phyloP scores from a whole-genome alignment of 805 yeast species.

The Candida fluviatilis region DNA sequence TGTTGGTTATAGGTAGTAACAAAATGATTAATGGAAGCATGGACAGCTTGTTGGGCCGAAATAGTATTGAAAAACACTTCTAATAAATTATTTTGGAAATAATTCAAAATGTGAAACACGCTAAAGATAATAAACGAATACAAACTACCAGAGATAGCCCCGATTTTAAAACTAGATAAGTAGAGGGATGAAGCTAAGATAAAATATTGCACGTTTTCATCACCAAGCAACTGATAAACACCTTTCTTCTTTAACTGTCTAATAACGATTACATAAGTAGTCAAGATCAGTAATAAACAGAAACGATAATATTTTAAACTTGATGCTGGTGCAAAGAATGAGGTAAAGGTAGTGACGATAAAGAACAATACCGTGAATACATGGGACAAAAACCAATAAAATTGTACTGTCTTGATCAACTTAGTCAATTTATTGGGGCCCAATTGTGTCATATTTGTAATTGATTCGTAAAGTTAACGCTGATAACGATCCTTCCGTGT shows the following conservation, averaged over 20 bases:
- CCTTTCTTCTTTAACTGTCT: constrained; percentile 39
- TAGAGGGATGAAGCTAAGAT: constrained; percentile 28
- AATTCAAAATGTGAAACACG: constrained; percentile 33
- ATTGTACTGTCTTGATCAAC: constrained; percentile 47
- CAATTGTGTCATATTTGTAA: background rate
- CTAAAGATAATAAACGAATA: constrained; percentile 34
- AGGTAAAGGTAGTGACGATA: constrained; percentile 31
- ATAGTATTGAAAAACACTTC: constrained; percentile 14
- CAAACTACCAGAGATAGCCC: constrained; percentile 35
- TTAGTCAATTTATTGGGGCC: constrained; percentile 4
- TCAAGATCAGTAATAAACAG: constrained; percentile 46
- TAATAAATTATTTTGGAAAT: constrained; percentile 35
- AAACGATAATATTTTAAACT: constrained; percentile 22
- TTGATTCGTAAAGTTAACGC: background rate
- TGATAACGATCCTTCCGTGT: no score
- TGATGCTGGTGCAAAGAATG: constrained; percentile 37
- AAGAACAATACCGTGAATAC: constrained; percentile 44
- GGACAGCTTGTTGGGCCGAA: constrained; percentile 26
- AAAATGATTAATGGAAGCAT: constrained; percentile 25
- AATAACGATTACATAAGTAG: constrained; percentile 61
- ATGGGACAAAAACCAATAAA: constrained; percentile 70
- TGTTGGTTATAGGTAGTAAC: constrained; percentile 29
- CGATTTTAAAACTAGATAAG: constrained; percentile 24
- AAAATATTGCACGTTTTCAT: constrained; percentile 40
- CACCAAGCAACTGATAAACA: constrained; percentile 15